Evolutionary conservation across 352 stramenopile species (phyloP).

Genomic region (Globisporangium ultimum): DNA sequence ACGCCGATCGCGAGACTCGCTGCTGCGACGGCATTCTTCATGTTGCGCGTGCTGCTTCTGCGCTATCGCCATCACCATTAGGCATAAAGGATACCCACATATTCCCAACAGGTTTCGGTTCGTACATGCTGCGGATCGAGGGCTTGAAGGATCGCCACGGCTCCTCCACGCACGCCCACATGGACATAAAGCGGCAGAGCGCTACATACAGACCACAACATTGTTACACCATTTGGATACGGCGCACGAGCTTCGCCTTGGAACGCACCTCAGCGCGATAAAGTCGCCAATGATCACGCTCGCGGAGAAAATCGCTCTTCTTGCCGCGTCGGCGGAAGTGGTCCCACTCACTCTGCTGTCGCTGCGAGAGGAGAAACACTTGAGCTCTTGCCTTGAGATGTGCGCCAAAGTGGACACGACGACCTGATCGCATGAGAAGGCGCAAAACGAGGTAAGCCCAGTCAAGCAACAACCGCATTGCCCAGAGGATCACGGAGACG

Average conservation of each 20-base stretch:
- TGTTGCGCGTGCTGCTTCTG: not conserved
- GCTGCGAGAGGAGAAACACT: not conserved
- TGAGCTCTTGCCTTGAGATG: too few species aligned
- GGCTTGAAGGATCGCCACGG: slow-evolving; percentile 5
- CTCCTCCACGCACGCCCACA: slow-evolving; percentile 4
- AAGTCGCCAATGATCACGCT: slow-evolving; percentile 10
- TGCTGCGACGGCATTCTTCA: not conserved
- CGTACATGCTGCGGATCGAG: slow-evolving; percentile 6
- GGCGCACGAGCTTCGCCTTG: too few species aligned
- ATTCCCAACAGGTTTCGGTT: not conserved
- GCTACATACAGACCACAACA: slow-evolving; percentile 4
- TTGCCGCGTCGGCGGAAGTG: not conserved
- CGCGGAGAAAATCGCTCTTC: not conserved
- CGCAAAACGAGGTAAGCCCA: not conserved
- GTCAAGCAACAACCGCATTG: not conserved
- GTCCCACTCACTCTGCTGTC: not conserved
- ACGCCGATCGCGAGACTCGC: slow-evolving; percentile 11
- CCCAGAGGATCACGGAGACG: too few species aligned
- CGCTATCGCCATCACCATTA: slow-evolving; percentile 2
- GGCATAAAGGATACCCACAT: not conserved
- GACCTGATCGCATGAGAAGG: not conserved
- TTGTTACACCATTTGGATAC: not conserved
- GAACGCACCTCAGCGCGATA: slow-evolving; percentile 15
- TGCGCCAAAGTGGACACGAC: not conserved
- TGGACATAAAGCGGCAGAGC: slow-evolving; percentile 19